Evolutionary conservation across 176 grass and related monocot species (phyloP).

Genomic region (Aegilops bicornis): DNA sequence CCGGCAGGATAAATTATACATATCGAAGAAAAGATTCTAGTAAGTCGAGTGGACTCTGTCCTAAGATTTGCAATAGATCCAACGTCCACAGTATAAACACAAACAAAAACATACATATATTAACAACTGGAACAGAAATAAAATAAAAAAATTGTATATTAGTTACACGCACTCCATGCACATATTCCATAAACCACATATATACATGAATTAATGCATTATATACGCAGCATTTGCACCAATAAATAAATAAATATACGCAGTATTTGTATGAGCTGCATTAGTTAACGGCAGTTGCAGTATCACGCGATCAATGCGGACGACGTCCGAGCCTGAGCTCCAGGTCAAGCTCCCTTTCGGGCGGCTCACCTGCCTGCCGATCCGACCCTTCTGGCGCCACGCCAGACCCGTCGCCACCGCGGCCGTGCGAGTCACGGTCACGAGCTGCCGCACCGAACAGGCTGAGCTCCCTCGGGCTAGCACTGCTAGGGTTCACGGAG

Average conservation of each 20-base stretch:
- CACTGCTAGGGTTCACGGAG: conserved; percentile 23
- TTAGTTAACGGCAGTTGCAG: neutral
- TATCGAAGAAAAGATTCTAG: neutral
- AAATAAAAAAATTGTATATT: conserved; percentile 13
- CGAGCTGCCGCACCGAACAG: conserved; percentile 22
- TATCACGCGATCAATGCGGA: conserved; percentile 50
- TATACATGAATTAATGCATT: conserved; percentile 13
- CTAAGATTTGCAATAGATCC: neutral
- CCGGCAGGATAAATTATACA: neutral
- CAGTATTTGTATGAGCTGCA: neutral
- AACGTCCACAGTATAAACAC: neutral
- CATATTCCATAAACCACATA: conserved; percentile 26
- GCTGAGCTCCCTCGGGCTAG: conserved; percentile 37
- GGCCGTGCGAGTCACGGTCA: conserved; percentile 25
- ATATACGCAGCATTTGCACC: neutral
- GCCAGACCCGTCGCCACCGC: neutral
- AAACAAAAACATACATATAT: conserved; percentile 1
- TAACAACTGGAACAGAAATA: neutral
- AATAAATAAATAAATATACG: neutral
- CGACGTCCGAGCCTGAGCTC: conserved; percentile 62
- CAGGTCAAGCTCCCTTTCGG: conserved; percentile 54
- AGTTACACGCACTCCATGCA: conserved; percentile 13
- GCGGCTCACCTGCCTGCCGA: conserved; percentile 19
- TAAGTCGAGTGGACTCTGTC: neutral
- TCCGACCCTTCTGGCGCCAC: neutral